These are phyloP conservation scores for Vigna mungo DNA, from an alignment of 306 rosid genomes.

Conservation along the genomic window DNA sequence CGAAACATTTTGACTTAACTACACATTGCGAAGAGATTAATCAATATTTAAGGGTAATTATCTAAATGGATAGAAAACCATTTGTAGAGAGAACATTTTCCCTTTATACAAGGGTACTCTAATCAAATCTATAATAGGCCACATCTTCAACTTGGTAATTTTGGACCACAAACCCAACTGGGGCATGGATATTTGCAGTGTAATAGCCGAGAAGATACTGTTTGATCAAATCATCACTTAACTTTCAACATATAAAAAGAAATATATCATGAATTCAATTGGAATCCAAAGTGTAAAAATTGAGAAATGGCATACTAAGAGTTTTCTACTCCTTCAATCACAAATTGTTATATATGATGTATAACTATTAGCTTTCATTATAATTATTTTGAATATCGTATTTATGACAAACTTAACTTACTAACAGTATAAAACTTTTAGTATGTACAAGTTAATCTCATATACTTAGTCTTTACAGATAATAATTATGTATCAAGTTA, in stretches of 20 bases:
- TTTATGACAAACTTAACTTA: background rate
- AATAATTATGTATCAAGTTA: constrained; percentile 3
- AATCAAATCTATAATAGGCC: no score
- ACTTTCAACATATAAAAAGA: background rate
- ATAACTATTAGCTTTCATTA: no score
- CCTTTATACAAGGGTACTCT: background rate
- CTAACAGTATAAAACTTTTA: background rate
- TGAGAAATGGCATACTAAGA: background rate
- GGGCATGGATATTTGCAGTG: background rate
- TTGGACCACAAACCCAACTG: background rate
- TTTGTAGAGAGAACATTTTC: background rate
- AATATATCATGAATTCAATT: background rate
- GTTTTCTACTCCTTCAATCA: background rate
- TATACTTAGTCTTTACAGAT: background rate
- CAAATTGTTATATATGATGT: no score
- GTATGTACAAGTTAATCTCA: no score
- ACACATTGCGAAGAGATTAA: no score
- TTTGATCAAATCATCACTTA: background rate
- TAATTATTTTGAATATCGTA: background rate
- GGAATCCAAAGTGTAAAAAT: background rate
- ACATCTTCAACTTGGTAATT: background rate
- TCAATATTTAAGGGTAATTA: no score
- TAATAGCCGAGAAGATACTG: background rate
- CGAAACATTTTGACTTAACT: no score
- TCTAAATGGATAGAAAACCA: no score